Conservation (phyloP, 2,329 filamentous ascomycete genomes). For the Passalora sequoiae region DNA sequence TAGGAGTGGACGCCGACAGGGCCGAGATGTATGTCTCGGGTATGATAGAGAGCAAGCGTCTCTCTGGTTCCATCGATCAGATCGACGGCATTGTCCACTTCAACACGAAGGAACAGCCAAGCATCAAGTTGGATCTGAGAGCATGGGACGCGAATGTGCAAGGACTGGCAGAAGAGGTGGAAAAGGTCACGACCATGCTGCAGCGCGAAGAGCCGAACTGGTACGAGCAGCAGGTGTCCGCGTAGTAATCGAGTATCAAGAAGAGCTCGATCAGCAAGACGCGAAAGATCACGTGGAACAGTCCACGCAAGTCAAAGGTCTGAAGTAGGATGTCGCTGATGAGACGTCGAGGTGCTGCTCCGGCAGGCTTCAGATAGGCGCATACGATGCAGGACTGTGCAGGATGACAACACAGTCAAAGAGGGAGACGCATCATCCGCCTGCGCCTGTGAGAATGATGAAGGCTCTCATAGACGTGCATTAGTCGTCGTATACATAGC, state of each 20-base stretch:
- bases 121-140: constrained; percentile 58
- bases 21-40: constrained; percentile 87
- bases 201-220: constrained; percentile 69
- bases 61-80: constrained; percentile 89
- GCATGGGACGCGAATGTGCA: constrained; percentile 89
- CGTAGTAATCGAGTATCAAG: constrained; percentile 5
- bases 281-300: too few species aligned
- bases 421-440: too few species aligned
- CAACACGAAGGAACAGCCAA: constrained; percentile 58
- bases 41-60: constrained; percentile 92
- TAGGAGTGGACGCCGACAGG: constrained; percentile 69
- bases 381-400: too few species aligned
- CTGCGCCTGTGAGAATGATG: too few species aligned
- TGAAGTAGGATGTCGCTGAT: too few species aligned
- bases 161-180: constrained; percentile 80
- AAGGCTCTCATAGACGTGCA: too few species aligned
- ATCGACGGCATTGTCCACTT: constrained; percentile 86
- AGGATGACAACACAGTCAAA: too few species aligned
- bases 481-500: too few species aligned
- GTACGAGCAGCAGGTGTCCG: constrained; percentile 41
- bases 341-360: too few species aligned
- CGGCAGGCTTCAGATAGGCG: too few species aligned
- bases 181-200: constrained; percentile 75
- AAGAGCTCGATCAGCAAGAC: not conserved
- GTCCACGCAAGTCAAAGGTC: not conserved